Evolutionary conservation across 768 basidiomycete species (phyloP), one percentile per base, ranked within the genome.

Genomic region (Tulasnella sp.): DNA sequence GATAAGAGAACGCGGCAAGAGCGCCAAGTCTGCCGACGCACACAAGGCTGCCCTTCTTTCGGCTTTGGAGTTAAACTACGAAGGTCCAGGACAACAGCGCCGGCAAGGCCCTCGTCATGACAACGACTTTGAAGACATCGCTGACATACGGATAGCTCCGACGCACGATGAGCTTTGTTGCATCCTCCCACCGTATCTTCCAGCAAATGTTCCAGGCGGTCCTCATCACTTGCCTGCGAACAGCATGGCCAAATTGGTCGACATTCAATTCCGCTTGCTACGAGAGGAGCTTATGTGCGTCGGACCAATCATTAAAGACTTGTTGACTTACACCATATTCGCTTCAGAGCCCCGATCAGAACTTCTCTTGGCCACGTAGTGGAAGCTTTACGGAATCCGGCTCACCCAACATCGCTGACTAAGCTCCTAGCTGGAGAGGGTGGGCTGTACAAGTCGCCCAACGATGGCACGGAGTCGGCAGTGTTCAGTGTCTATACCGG

Each of bases 241-340:
- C 15, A 80, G 79, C 22, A 85, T 88, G 78, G 76, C 84, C 57
- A 73, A 81, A 7, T 71, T 83, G 21, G 70, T 87, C 10, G 87
- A 90, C 59, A 77, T 83, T 2, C 85, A 89, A 63, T 89, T 85
- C 68, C 79, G 87, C 31, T 74, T 88, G 0, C 70, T 89, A 34
- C 73, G 87, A 38, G 87, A 87, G 63, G 87, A 89, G 58, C 70
- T 84, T 17, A 83, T 76, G 79, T 84, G 64, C 66, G 64, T 63
- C 21, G 15, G 19, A 48, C 43, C 2, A 19, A 11, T 1, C 24
- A 3, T 11, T 19, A 2, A 19, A 51, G 17, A 29, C 29, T 45
- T 31, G 53, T 44, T 63, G 31, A 42, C 46, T 48, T 5, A 48
- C 11, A 48, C 5, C 5, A 29, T 7, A 5, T 22, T 4, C 49